Evolutionary conservation across 768 basidiomycete genomes (phyloP), one percentile per base, ranked within the genome.

Genomic region (Lentinus brumalis): DNA sequence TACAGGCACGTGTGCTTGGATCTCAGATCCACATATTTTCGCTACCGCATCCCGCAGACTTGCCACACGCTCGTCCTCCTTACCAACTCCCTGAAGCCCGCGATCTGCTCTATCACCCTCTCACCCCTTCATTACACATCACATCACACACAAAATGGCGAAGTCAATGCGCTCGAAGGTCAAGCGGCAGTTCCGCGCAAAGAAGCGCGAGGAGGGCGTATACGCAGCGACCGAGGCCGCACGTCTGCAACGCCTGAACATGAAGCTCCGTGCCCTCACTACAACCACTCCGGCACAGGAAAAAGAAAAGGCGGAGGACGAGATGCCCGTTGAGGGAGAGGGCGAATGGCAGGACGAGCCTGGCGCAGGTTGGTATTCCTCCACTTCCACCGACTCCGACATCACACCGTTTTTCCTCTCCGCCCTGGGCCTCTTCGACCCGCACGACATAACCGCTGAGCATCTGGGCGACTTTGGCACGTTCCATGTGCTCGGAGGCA

Each of bases 91-190:
- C 10, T 18, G 1, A 26, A 26, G 21, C 21, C 2, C 21, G 21
- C 53, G 18, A 26, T 52, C 40, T 29, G 35, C 31, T 21, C 59
- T 42, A 46, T 29, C 12, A 10, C 18, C 32, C 2, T 30, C 51
- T 4, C 15, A 61, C 35, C 46, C 53, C 21, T 21, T 11, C 38
- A 41, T 38, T 46, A 29, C 56, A 45, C 8, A 18, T 29, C 45
- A 40, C 38, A 32, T n/a, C 29, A 39, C 42, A 8, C 5, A 35
- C 26, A 51, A 64, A 31, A 92, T 94, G 92, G 92, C 89, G 45
- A 94, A 94, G 79, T 92, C 91, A 46, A 81, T 84, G 42, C 80
- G 92, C 69, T 91, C 91, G 7, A 94, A 94, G 76, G 81, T 83
- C 50, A 94, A 94, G 71, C 88, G 92, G 32, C 76, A 83, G 14